Evolutionary conservation across 140 eudicot species (phyloP).

Genomic region (Flaveria floridana): DNA sequence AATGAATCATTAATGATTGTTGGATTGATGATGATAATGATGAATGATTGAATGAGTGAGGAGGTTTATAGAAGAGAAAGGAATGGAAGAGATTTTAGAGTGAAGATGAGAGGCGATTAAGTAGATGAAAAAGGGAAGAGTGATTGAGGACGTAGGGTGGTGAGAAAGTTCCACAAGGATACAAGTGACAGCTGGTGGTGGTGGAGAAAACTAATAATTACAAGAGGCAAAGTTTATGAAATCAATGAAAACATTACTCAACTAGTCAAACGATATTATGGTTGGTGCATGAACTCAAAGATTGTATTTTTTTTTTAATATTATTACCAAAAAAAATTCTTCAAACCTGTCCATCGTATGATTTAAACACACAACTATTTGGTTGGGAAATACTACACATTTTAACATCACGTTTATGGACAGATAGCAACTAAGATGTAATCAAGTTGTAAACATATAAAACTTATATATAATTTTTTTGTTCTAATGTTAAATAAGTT

Average conservation of each 20-base stretch:
- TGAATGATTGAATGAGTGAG: background rate
- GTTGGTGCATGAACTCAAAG: too few species aligned
- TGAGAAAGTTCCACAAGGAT: constrained; percentile 24
- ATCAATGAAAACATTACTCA: constrained; percentile 1
- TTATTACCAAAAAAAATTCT: too few species aligned
- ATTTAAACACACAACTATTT: too few species aligned
- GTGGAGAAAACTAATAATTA: background rate
- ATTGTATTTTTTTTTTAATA: too few species aligned
- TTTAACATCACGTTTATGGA: too few species aligned
- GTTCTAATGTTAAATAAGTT: too few species aligned
- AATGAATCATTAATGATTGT: background rate
- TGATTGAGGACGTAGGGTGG: constrained; percentile 40
- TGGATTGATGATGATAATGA: background rate
- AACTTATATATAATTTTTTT: too few species aligned
- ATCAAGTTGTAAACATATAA: too few species aligned
- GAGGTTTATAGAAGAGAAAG: constrained; percentile 12
- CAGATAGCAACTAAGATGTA: too few species aligned
- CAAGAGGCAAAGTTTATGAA: background rate
- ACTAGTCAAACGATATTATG: too few species aligned
- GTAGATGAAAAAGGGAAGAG: constrained; percentile 33
- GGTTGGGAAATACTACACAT: too few species aligned
- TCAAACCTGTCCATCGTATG: too few species aligned
- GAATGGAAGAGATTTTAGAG: constrained; percentile 36
- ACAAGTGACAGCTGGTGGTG: constrained; percentile 33
- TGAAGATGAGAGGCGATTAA: constrained; percentile 29